These are phyloP conservation scores for Penicillium diatomitis DNA, from an alignment of 495 filamentous ascomycete genomes.

Conservation along the genomic window DNA sequence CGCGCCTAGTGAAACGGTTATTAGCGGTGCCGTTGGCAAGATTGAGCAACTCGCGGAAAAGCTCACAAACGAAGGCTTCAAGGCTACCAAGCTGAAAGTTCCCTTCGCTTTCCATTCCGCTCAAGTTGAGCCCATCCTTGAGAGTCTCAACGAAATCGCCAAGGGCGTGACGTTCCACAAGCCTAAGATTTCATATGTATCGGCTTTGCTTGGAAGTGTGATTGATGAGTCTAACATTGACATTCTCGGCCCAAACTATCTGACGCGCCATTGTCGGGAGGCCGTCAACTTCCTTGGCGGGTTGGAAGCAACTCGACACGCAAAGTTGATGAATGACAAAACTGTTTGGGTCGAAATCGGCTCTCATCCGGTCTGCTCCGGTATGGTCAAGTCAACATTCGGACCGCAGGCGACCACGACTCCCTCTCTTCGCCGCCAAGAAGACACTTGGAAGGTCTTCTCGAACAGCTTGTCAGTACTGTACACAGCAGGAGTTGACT, in stretches of 20 bases:
- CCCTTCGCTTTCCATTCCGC: conserved; percentile 77
- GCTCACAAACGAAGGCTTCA: conserved; percentile 48
- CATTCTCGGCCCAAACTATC: conserved; percentile 48
- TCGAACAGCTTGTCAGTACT: conserved; percentile 49
- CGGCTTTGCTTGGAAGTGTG: conserved; percentile 55
- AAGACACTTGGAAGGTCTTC: conserved; percentile 57
- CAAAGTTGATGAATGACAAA: conserved; percentile 34
- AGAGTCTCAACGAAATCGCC: conserved; percentile 53
- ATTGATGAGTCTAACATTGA: conserved; percentile 43
- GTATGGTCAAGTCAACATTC: conserved; percentile 61
- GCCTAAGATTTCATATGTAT: conserved; percentile 62
- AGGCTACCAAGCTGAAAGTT: conserved; percentile 59
- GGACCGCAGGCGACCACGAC: conserved; percentile 47
- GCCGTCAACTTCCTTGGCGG: conserved; percentile 65
- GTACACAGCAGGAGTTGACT: conserved; percentile 53
- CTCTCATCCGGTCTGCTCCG: conserved; percentile 57
- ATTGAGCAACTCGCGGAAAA: conserved; percentile 50
- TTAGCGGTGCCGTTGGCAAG: conserved; percentile 35
- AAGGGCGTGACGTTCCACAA: conserved; percentile 48
- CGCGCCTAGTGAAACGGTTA: conserved; percentile 39
- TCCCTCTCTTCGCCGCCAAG: conserved; percentile 47
- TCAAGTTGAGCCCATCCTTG: conserved; percentile 69
- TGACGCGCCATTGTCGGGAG: conserved; percentile 58
- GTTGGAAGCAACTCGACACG: conserved; percentile 44
- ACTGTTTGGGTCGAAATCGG: conserved; percentile 55